Evolutionary conservation across 225 moss, liverwort and hornwort genomes (phyloP).

Genomic region (Neckera pumila): DNA sequence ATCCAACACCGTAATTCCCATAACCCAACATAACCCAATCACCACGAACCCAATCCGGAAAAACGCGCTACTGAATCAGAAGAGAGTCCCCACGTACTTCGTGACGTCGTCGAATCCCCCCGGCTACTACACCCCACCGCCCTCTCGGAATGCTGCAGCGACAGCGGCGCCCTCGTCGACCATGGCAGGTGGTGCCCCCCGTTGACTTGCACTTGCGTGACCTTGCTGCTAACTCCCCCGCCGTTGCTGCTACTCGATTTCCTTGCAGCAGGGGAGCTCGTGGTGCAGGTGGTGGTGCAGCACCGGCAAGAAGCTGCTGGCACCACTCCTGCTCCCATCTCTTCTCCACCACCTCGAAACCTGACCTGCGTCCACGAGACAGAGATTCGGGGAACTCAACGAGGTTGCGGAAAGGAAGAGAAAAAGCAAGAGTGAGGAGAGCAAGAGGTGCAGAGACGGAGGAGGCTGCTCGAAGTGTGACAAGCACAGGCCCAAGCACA

Average conservation of each 20-base stretch:
- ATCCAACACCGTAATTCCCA: neutral
- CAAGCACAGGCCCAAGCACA: neutral
- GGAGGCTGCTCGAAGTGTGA: neutral
- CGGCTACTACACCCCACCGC: neutral
- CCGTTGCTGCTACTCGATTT: neutral
- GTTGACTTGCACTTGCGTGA: neutral
- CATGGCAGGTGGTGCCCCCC: constrained; percentile 16
- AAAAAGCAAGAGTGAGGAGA: neutral
- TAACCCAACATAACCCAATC: neutral
- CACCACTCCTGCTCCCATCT: constrained; percentile 39
- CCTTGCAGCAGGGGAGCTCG: neutral
- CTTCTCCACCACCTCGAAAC: neutral
- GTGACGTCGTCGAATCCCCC: constrained; percentile 10
- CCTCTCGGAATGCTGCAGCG: constrained; percentile 15
- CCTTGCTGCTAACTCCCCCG: neutral
- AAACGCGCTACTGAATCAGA: neutral
- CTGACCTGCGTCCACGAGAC: neutral
- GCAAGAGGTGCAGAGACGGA: neutral
- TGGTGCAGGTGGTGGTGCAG: constrained; percentile 28
- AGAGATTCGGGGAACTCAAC: neutral
- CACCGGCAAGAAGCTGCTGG: constrained; percentile 30
- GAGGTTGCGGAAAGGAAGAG: neutral
- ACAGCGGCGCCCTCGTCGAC: constrained; percentile 22
- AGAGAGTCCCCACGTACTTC: neutral
- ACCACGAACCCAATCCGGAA: too few species aligned